These are phyloP conservation scores for Phytophthora vignae DNA, from an alignment of 352 stramenopile species.

Conservation along the genomic window DNA sequence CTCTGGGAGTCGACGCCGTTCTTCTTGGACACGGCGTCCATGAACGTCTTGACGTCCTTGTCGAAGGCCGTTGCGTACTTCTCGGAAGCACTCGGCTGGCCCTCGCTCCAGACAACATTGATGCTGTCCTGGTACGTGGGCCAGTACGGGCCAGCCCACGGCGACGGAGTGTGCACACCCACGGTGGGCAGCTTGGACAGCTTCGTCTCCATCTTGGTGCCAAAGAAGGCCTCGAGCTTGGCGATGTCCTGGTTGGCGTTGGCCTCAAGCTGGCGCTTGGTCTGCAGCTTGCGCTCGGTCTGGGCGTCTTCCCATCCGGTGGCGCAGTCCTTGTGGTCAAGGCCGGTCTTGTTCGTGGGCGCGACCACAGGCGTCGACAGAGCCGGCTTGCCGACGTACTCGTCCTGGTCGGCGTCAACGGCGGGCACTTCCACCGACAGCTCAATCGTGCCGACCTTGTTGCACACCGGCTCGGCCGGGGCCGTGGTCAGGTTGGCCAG, in stretches of 20 bases:
- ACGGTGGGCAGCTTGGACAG: conserved; percentile 18
- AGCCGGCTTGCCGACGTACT: conserved; percentile 3
- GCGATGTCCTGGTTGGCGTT: conserved; percentile 16
- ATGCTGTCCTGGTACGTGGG: conserved; percentile 63
- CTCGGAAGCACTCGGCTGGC: conserved; percentile 35
- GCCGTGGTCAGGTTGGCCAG: conserved; percentile 25
- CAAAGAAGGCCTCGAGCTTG: conserved; percentile 22
- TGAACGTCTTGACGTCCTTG: conserved; percentile 40
- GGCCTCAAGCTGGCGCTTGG: conserved; percentile 19
- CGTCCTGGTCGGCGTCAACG: conserved; percentile 20
- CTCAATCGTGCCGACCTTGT: conserved; percentile 30
- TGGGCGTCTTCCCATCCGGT: conserved; percentile 37
- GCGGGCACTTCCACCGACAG: conserved; percentile 22
- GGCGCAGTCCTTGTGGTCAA: conserved; percentile 32
- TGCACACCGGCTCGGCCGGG: conserved; percentile 26
- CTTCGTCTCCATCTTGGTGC: conserved; percentile 18
- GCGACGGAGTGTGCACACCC: conserved; percentile 17
- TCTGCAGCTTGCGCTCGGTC: conserved; percentile 16
- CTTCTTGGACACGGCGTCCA: conserved; percentile 38
- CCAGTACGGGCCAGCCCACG: conserved; percentile 46
- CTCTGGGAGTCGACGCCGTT: conserved; percentile 37
- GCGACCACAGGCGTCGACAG: background rate
- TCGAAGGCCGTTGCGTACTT: conserved; percentile 54
- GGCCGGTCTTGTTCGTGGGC: conserved; percentile 17
- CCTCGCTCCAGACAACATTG: conserved; percentile 46